These are phyloP conservation scores for Arabidopsis lyrata DNA, from an alignment of 441 rosid species.

Conservation along the genomic window DNA sequence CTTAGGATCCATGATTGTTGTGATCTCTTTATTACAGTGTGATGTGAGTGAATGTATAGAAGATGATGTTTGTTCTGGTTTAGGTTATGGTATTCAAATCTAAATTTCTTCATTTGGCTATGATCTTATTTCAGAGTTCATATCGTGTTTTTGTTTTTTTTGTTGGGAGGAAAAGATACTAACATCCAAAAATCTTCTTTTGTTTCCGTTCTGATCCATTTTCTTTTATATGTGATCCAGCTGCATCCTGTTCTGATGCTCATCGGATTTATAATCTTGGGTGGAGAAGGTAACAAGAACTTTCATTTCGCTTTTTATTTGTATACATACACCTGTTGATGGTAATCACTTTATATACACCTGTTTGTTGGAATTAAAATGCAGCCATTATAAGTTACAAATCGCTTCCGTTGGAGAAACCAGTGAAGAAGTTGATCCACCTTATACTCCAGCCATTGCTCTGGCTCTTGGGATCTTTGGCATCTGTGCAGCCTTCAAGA, in stretches of 20 bases:
- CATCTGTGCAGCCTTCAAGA: constrained; percentile 78
- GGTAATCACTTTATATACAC: neutral
- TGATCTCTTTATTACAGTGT: neutral
- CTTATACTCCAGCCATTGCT: constrained; percentile 83
- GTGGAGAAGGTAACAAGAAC: constrained; percentile 87
- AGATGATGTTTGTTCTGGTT: constrained; percentile 10
- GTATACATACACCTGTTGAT: neutral
- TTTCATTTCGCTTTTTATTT: neutral
- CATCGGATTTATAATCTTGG: constrained; percentile 80
- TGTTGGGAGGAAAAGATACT: neutral
- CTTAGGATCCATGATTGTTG: neutral
- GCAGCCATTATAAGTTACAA: constrained; percentile 89
- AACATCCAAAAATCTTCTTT: neutral
- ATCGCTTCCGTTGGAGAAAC: constrained; percentile 68
- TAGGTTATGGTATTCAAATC: neutral
- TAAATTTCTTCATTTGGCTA: neutral
- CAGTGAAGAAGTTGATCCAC: constrained; percentile 79
- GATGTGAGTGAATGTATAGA: too few species aligned
- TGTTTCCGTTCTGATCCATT: constrained; percentile 13
- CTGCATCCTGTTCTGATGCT: constrained; percentile 92
- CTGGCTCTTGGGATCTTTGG: constrained; percentile 77
- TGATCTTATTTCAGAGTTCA: neutral
- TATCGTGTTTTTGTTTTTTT: neutral
- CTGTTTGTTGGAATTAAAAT: constrained; percentile 7
- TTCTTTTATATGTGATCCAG: constrained; percentile 49